Conservation (phyloP, 1,284 basidiomycete species). For the Cystobasidiaceae sp. region DNA sequence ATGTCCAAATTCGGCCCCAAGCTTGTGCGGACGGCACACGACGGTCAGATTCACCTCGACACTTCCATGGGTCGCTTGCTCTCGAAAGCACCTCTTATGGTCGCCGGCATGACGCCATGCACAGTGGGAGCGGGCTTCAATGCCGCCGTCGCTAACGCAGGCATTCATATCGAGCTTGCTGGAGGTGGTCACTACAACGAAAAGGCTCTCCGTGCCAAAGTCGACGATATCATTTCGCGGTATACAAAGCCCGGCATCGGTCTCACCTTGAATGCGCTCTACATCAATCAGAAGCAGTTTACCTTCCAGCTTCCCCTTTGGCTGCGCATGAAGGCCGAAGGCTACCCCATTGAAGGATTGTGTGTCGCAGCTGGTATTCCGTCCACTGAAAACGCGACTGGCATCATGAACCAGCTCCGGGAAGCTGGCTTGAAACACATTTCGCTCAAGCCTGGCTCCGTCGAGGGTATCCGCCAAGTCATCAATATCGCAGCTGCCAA, state of each 20-base stretch:
- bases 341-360: slow-evolving; percentile 92
- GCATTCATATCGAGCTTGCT: slow-evolving; percentile 88
- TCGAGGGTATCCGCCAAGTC: slow-evolving; percentile 95
- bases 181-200: slow-evolving; percentile 97
- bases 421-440: slow-evolving; percentile 78
- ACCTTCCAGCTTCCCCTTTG: slow-evolving; percentile 93
- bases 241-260: slow-evolving; percentile 75
- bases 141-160: slow-evolving; percentile 77
- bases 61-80: slow-evolving; percentile 92
- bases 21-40: slow-evolving; percentile 76
- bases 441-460: slow-evolving; percentile 94
- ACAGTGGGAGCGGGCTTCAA: slow-evolving; percentile 92
- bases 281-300: slow-evolving; percentile 91
- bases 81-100: slow-evolving; percentile 96
- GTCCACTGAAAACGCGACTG: slow-evolving; percentile 83
- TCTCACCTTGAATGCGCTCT: slow-evolving; percentile 88
- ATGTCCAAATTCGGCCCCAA: slow-evolving; percentile 76
- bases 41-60: slow-evolving; percentile 85
- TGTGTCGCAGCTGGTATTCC: slow-evolving; percentile 96
- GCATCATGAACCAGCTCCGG: slow-evolving; percentile 76
- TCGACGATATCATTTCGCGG: slow-evolving; percentile 77
- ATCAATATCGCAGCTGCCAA: slow-evolving; percentile 91
- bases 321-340: slow-evolving; percentile 95
- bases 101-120: slow-evolving; percentile 95
- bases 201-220: slow-evolving; percentile 77